phyloP scores from a whole-genome alignment of 305 asterid genomes.

The Ilex paraguariensis region DNA sequence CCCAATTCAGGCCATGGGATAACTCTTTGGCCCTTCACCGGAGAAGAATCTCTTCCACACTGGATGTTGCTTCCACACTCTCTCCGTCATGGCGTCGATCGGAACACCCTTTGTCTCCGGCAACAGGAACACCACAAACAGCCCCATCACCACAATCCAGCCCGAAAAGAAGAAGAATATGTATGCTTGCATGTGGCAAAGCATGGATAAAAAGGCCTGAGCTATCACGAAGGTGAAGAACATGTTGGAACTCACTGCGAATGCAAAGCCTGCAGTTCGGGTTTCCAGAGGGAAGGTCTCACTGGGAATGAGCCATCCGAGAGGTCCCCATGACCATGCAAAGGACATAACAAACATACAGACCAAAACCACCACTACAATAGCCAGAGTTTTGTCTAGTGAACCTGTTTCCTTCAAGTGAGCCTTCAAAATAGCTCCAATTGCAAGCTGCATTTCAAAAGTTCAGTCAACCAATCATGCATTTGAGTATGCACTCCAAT shows the following conservation, averaged over 20 bases:
- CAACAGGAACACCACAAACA: slow-evolving; percentile 13
- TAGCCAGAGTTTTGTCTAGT: slow-evolving; percentile 17
- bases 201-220: slow-evolving; percentile 15
- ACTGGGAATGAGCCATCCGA: slow-evolving; percentile 25
- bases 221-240: slow-evolving; percentile 20
- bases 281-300: slow-evolving; percentile 22
- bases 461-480: no score
- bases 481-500: no score
- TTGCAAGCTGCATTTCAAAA: slow-evolving; percentile 29
- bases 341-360: slow-evolving; percentile 18
- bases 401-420: slow-evolving; percentile 33
- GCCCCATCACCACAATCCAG: slow-evolving; percentile 12
- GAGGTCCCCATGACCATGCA: slow-evolving; percentile 28
- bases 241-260: slow-evolving; percentile 25
- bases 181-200: slow-evolving; percentile 15
- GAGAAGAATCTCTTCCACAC: slow-evolving; percentile 18
- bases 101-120: slow-evolving; percentile 25
- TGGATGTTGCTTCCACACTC: slow-evolving; percentile 22
- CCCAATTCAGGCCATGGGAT: background rate
- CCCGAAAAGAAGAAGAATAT: slow-evolving; percentile 22
- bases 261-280: slow-evolving; percentile 19
- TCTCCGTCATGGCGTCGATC: slow-evolving; percentile 18
- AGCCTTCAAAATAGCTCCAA: slow-evolving; percentile 31
- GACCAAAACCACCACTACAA: slow-evolving; percentile 9
- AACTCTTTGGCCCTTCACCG: background rate